phyloP scores from a whole-genome alignment of 768 basidiomycete genomes.

The Lyophyllum atratum region DNA sequence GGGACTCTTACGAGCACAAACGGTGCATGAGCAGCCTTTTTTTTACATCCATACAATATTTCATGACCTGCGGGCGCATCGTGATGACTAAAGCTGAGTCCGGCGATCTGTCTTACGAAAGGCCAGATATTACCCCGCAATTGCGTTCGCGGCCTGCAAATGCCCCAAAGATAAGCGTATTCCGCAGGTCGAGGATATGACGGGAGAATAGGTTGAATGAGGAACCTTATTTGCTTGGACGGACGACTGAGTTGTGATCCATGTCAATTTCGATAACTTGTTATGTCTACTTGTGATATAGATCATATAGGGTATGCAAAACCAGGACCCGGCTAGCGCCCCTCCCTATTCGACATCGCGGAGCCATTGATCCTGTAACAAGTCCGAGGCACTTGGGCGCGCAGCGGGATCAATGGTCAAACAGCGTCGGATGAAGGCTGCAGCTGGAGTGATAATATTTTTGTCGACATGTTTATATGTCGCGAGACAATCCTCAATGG shows the following conservation, averaged over 20 bases:
- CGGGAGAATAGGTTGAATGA: background rate
- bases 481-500: background rate
- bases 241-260: too few species aligned
- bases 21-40: background rate
- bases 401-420: constrained; percentile 17
- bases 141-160: background rate
- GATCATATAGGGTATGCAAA: too few species aligned
- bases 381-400: constrained; percentile 19
- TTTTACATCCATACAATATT: too few species aligned
- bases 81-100: background rate
- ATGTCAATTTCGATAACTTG: too few species aligned
- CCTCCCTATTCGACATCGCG: background rate
- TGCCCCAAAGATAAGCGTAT: background rate
- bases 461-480: constrained; percentile 2
- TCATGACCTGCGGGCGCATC: too few species aligned
- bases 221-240: too few species aligned
- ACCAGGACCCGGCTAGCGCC: too few species aligned
- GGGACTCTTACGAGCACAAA: background rate
- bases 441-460: constrained; percentile 6
- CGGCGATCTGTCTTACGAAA: background rate
- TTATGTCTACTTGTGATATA: too few species aligned
- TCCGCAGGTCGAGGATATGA: background rate
- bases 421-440: constrained; percentile 19
- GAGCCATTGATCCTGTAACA: constrained; percentile 17
- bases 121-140: background rate